Conservation (phyloP, 1,284 basidiomycete genomes). For the Sphaerobolus stellatus region DNA sequence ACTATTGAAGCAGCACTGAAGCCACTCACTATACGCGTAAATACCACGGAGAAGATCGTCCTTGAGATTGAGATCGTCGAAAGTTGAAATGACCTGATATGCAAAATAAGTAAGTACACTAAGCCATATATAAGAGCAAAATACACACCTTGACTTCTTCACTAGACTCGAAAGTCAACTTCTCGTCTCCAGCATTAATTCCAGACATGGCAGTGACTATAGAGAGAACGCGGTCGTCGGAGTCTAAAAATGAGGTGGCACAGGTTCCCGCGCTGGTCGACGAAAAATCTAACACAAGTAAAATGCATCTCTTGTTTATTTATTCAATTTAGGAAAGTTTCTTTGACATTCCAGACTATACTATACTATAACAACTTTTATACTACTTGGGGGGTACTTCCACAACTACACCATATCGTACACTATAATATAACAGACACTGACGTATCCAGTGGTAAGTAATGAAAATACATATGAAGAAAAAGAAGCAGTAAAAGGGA, state of each 20-base stretch:
- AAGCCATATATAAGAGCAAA: constrained; percentile 38
- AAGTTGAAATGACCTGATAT: constrained; percentile 64
- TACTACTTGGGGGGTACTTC: no score
- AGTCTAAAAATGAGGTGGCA: constrained; percentile 49
- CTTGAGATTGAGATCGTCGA: constrained; percentile 93
- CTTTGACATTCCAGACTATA: no score
- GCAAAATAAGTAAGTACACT: constrained; percentile 2
- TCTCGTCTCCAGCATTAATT: constrained; percentile 72
- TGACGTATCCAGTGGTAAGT: no score
- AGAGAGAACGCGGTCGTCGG: constrained; percentile 47
- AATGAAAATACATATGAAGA: no score
- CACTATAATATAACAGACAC: no score
- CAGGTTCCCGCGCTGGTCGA: constrained; percentile 13
- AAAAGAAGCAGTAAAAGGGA: no score
- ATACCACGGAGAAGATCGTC: constrained; percentile 96
- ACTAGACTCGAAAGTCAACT: constrained; percentile 88
- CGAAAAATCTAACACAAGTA: no score
- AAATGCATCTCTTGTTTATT: no score
- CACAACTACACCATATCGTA: no score
- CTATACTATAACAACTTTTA: no score
- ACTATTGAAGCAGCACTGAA: constrained; percentile 12
- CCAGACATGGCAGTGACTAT: constrained; percentile 63
- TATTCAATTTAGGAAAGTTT: no score
- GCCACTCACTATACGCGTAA: constrained; percentile 87
- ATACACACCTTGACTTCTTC: constrained; percentile 74